Percentiles rank a stretch among this genome's conserved stretches.
phyloP scores from a whole-genome alignment of 1,284 basidiomycete species.

The Polyporus tsugae region DNA sequence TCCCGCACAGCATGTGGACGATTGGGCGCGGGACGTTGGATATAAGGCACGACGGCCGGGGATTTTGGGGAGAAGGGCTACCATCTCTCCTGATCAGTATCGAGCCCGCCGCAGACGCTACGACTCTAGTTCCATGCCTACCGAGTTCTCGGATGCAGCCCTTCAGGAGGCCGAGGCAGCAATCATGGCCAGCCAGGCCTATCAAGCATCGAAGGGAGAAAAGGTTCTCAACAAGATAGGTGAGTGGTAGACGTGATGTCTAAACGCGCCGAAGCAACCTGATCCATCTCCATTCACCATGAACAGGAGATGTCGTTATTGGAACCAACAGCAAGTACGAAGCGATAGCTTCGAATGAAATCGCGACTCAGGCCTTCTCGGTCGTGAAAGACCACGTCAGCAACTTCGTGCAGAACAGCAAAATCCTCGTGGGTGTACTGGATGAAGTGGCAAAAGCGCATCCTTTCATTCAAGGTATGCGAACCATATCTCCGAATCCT shows the following conservation, averaged over 20 bases:
- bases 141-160: slow-evolving; percentile 8
- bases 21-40: not conserved
- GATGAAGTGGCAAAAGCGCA: slow-evolving; percentile 16
- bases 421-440: slow-evolving; percentile 12
- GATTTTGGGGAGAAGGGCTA: not conserved
- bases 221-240: slow-evolving; percentile 2
- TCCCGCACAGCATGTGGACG: not conserved
- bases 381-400: slow-evolving; percentile 12
- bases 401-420: slow-evolving; percentile 19
- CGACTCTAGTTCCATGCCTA: not conserved
- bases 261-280: not conserved
- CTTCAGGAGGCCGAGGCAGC: slow-evolving; percentile 13
- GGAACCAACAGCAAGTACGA: not conserved
- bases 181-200: slow-evolving; percentile 6
- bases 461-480: not conserved
- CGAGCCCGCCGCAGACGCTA: not conserved
- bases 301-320: not conserved
- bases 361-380: slow-evolving; percentile 5
- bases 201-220: slow-evolving; percentile 3
- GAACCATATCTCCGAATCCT: not conserved
- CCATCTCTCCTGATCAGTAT: not conserved
- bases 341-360: slow-evolving; percentile 3
- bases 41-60: not conserved
- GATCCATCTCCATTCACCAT: not conserved
- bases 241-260: not conserved